Evolutionary conservation across 176 grass and related monocot species (phyloP), one percentile per base, ranked within the genome.

Genomic region (Pontederia paniculata): DNA sequence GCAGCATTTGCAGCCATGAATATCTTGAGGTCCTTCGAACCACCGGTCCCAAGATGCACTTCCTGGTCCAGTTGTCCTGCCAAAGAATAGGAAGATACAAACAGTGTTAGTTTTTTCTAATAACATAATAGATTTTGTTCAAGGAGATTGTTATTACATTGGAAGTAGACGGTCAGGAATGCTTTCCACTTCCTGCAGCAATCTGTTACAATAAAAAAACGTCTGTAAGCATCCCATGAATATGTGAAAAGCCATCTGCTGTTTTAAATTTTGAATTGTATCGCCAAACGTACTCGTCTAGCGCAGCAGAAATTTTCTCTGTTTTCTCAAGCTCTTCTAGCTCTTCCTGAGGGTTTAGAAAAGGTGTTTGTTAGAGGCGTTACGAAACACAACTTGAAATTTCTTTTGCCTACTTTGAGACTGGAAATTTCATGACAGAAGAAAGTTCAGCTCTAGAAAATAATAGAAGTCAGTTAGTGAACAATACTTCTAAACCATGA

Each of bases 121-220:
- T 16, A 16, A 50, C 11, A 50, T 15, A 13, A 13, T 2, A 58
- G 21, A 10, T 54, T 3, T 19, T 7, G 1, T 1, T 14, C 6
- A 14, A 4, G 19, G 14, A 19, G 58, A 45, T 12, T 19, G n/a
- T 72, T 52, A 48, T 89, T 86, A 96, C 85, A 76, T 70, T 81
- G 82, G 76, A 23, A 96, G 85, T 67, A 89, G 74, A 83, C 82
- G 90, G 50, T 89, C 85, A 57, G 85, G 82, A 58, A 65, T 74
- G 59, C 56, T 70, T 71, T 86, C 82, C n/a, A 74, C 80, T 68
- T 73, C 62, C 5, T 45, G 63, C 18, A 81, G 31, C 67, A 86
- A 86, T 65, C 90, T 96, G 74, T 15, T 17, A n/a, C 19, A 70
- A 57, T 44, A 12, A 2, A 15, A n/a, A 45, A 60, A 60, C 31